A percentile compares a stretch with the other conserved stretches of the same genome.
These are phyloP conservation scores for Crithidia fasciculata DNA, from an alignment of 208 protist genomes.

Conservation along the genomic window DNA sequence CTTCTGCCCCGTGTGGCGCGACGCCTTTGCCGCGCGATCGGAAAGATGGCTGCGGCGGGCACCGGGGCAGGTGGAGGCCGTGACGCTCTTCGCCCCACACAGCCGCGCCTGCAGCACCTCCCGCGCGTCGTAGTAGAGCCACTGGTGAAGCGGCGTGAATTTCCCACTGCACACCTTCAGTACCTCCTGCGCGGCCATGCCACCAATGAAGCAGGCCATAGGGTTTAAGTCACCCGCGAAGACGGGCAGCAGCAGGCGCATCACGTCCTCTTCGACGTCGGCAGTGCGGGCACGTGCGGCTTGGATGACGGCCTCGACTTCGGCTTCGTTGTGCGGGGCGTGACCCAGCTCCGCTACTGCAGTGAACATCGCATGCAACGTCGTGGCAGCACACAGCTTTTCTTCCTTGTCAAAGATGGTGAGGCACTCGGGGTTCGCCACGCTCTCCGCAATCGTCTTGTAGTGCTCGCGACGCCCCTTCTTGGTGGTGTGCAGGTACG, in stretches of 20 bases:
- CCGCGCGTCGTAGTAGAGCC: slow-evolving; percentile 96
- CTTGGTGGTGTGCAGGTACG: slow-evolving; percentile 94
- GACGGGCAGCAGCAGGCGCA: slow-evolving; percentile 51
- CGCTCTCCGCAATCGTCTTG: slow-evolving; percentile 54
- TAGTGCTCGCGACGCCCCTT: slow-evolving; percentile 60
- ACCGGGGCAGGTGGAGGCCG: background rate
- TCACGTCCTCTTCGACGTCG: slow-evolving; percentile 39
- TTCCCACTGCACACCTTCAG: slow-evolving; percentile 96
- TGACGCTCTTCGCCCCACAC: slow-evolving; percentile 25
- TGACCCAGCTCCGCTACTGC: slow-evolving; percentile 52
- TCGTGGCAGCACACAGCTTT: slow-evolving; percentile 66
- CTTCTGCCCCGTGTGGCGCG: slow-evolving; percentile 96
- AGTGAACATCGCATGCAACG: slow-evolving; percentile 83
- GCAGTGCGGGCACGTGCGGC: slow-evolving; percentile 34
- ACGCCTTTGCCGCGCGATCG: slow-evolving; percentile 16
- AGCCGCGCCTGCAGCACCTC: slow-evolving; percentile 82
- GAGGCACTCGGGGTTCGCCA: slow-evolving; percentile 61
- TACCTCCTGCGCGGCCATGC: slow-evolving; percentile 96
- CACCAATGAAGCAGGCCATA: slow-evolving; percentile 94
- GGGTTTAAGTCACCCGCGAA: slow-evolving; percentile 87
- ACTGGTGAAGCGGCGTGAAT: slow-evolving; percentile 96
- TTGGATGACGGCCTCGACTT: slow-evolving; percentile 43
- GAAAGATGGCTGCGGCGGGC: slow-evolving; percentile 3
- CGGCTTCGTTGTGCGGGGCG: slow-evolving; percentile 31
- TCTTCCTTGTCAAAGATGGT: slow-evolving; percentile 86